These are phyloP conservation scores for Epichloe baconii DNA, from an alignment of 2,329 filamentous ascomycete species.

Conservation along the genomic window DNA sequence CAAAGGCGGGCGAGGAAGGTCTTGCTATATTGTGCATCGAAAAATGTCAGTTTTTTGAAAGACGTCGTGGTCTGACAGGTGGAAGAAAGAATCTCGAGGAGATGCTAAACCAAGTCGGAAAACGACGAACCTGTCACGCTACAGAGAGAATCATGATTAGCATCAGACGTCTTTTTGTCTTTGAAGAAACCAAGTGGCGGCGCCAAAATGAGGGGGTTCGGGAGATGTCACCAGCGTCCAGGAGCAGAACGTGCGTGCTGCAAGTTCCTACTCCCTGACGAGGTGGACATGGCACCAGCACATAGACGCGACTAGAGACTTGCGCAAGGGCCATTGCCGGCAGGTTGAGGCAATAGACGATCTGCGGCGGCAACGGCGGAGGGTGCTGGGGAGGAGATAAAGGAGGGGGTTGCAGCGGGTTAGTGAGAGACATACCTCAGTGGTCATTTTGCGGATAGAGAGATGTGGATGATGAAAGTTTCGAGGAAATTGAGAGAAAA, in stretches of 20 bases:
- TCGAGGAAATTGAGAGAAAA: neutral
- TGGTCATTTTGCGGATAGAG: slow-evolving; percentile 16
- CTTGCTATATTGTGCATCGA: slow-evolving; percentile 52
- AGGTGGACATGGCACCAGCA: neutral
- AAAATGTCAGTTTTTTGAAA: slow-evolving; percentile 15
- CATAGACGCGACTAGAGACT: neutral
- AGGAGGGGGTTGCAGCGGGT: slow-evolving; percentile 2
- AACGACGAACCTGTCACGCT: slow-evolving; percentile 56
- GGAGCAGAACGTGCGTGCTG: neutral
- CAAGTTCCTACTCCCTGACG: neutral
- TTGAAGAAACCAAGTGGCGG: slow-evolving; percentile 3
- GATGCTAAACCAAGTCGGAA: slow-evolving; percentile 4
- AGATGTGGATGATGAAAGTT: neutral
- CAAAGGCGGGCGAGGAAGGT: slow-evolving; percentile 99
- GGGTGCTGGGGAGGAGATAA: slow-evolving; percentile 3
- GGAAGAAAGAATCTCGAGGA: slow-evolving; percentile 7
- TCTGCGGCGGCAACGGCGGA: slow-evolving; percentile 1
- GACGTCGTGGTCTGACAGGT: slow-evolving; percentile 7
- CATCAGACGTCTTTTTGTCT: slow-evolving; percentile 9
- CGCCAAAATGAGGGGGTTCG: slow-evolving; percentile 3
- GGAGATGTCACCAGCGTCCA: neutral
- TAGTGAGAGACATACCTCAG: slow-evolving; percentile 18
- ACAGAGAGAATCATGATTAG: slow-evolving; percentile 24
- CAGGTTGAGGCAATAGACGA: neutral
- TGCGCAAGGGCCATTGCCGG: neutral